Base-by-base conservation (phyloP, 768 basidiomycete genomes). In the Lepiota brunneoincarnata region DNA sequence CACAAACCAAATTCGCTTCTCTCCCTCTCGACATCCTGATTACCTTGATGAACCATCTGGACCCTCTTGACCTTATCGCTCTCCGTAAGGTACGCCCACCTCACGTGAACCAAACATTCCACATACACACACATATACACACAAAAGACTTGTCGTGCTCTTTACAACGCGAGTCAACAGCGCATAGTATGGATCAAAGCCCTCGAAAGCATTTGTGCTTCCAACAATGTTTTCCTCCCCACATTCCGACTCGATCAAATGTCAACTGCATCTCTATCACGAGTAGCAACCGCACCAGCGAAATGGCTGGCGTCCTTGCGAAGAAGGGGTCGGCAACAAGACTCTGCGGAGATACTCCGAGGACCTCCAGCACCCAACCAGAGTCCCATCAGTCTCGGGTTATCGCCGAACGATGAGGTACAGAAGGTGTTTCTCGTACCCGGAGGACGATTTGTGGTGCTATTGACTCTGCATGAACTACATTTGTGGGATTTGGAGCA, bases 161-260 rank as follows among this genome's bases (percentile, higher is more conserved):
- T 61, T 21, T 36, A 56, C 6, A 15, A 17, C 10, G 47, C 50
- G 15, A 61, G 58, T 10, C 49, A 31, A 4, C 50, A 61, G 23
- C 51, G 60, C 23, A 59, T 40, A 10, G 61, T 64, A 6, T 64
- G 63, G 63, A 35, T 58, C 41, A 59, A 51, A 11, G 59, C 60
- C 0, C 56, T 64, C 15, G 55, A 55, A 17, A 49, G 56, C 15
- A 39, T 61, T 6, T 61, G 59, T 40, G 38, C 38, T 12, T 3
- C 50, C 7, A 58, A 64, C 34, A 17, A 56, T 36, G 26, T 61
- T 6, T 64, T 61, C 39, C 21, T 41, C 6, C 55, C 63, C 5
- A 57, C 61, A 4, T 64, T 61, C 38, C 59, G 60, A 14, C 12
- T 58, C 41, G 53, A 59, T 36, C 20, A 57, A 26, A 61, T 64